Conservation (phyloP, 805 yeast species). For the Zygosaccharomyces siamensis region DNA sequence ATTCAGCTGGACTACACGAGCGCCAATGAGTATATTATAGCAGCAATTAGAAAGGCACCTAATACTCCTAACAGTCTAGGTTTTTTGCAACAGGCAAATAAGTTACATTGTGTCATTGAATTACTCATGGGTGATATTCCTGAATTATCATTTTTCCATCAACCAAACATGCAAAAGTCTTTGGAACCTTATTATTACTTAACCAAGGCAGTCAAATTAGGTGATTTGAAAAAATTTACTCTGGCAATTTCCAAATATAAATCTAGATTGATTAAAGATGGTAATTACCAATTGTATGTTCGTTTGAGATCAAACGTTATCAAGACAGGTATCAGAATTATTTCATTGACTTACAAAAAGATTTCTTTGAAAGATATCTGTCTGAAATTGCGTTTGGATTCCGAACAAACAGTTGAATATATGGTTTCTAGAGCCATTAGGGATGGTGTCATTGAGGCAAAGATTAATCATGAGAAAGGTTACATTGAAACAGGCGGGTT, state of each 20-base stretch:
- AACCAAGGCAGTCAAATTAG: conserved; percentile 86
- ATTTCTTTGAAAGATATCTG: conserved; percentile 93
- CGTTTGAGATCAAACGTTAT: conserved; percentile 94
- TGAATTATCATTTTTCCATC: conserved; percentile 74
- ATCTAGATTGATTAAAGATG: conserved; percentile 61
- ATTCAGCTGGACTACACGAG: conserved; percentile 88
- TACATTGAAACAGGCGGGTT: conserved; percentile 87
- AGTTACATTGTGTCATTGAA: conserved; percentile 82
- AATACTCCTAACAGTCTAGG: conserved; percentile 82
- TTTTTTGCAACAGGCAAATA: conserved; percentile 83
- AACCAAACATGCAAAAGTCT: conserved; percentile 52
- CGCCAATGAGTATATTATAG: conserved; percentile 83
- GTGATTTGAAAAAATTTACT: conserved; percentile 80
- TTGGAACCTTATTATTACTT: conserved; percentile 80
- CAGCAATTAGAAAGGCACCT: conserved; percentile 96
- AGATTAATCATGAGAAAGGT: conserved; percentile 84
- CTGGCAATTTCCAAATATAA: conserved; percentile 63
- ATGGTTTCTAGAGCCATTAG: conserved; percentile 94
- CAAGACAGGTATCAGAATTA: conserved; percentile 93
- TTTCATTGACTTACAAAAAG: conserved; percentile 83
- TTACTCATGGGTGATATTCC: conserved; percentile 96
- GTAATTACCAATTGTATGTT: conserved; percentile 75
- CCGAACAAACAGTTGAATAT: conserved; percentile 94
- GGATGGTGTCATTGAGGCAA: conserved; percentile 96
- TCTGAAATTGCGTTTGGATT: conserved; percentile 82